A percentile compares a stretch with the other conserved stretches of the same genome.
These are phyloP conservation scores for Candida railenensis DNA, from an alignment of 805 yeast species.

Conservation along the genomic window DNA sequence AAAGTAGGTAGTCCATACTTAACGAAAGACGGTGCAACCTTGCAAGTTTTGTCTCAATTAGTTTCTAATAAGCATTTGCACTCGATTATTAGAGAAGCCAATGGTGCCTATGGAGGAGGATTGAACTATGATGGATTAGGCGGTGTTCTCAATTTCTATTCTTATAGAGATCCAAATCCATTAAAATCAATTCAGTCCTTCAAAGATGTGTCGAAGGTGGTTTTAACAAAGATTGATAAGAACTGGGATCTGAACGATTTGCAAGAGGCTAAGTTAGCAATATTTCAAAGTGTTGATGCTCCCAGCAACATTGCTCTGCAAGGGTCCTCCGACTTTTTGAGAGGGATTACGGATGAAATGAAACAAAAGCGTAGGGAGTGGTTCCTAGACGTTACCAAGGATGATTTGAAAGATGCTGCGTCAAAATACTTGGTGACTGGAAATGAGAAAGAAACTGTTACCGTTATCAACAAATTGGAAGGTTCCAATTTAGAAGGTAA, in stretches of 20 bases:
- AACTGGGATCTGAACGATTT: slow-evolving; percentile 64
- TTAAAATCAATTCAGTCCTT: slow-evolving; percentile 64
- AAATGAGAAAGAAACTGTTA: slow-evolving; percentile 36
- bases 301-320: slow-evolving; percentile 81
- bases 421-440: slow-evolving; percentile 55
- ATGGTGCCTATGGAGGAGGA: slow-evolving; percentile 99
- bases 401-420: slow-evolving; percentile 65
- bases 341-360: slow-evolving; percentile 74
- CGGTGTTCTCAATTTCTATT: slow-evolving; percentile 78
- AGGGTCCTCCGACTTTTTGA: slow-evolving; percentile 64
- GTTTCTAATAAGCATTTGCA: slow-evolving; percentile 83
- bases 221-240: slow-evolving; percentile 21
- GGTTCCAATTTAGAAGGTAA: slow-evolving; percentile 10
- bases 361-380: slow-evolving; percentile 76
- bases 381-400: slow-evolving; percentile 61
- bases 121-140: slow-evolving; percentile 77
- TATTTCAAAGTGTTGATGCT: slow-evolving; percentile 90
- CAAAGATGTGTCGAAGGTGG: slow-evolving; percentile 47
- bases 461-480: slow-evolving; percentile 41
- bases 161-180: slow-evolving; percentile 94
- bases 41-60: slow-evolving; percentile 79
- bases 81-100: slow-evolving; percentile 87
- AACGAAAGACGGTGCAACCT: slow-evolving; percentile 75
- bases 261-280: slow-evolving; percentile 85
- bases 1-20: slow-evolving; percentile 64